Evolutionary conservation across 2,329 filamentous ascomycete species (phyloP).

Genomic region (Exophiala phaeomuriformis): DNA sequence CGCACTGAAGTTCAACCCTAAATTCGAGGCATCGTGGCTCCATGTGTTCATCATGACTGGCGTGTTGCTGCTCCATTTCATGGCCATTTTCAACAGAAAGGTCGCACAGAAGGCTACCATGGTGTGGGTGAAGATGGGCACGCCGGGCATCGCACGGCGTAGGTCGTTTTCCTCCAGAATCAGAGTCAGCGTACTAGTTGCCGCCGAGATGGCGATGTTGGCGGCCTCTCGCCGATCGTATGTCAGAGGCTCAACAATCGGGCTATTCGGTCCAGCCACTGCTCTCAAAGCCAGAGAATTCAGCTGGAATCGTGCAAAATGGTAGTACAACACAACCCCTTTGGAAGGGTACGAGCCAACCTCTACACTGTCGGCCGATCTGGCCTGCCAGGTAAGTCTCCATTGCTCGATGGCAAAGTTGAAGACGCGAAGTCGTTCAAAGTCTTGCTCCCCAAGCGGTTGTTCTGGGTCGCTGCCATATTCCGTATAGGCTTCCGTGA

Average conservation of each 20-base stretch:
- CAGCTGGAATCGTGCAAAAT: constrained; percentile 48
- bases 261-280: constrained; percentile 34
- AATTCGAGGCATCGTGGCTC: constrained; percentile 32
- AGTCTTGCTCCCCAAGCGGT: constrained; percentile 45
- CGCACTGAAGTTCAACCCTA: constrained; percentile 36
- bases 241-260: constrained; percentile 28
- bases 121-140: constrained; percentile 36
- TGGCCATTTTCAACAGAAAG: constrained; percentile 39
- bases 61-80: constrained; percentile 32
- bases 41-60: background rate
- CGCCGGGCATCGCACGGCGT: constrained; percentile 41
- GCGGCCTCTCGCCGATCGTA: constrained; percentile 40
- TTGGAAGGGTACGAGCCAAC: constrained; percentile 46
- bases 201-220: constrained; percentile 42
- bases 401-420: constrained; percentile 45
- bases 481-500: constrained; percentile 48
- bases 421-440: constrained; percentile 41
- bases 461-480: constrained; percentile 51
- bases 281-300: constrained; percentile 38
- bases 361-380: constrained; percentile 40
- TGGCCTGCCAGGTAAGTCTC: constrained; percentile 44
- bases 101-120: constrained; percentile 41
- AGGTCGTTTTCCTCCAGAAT: constrained; percentile 43
- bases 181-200: constrained; percentile 41
- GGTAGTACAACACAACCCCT: constrained; percentile 45